Evolutionary conservation across 495 filamentous ascomycete species (phyloP).

Genomic region (Neurospora sp.): DNA sequence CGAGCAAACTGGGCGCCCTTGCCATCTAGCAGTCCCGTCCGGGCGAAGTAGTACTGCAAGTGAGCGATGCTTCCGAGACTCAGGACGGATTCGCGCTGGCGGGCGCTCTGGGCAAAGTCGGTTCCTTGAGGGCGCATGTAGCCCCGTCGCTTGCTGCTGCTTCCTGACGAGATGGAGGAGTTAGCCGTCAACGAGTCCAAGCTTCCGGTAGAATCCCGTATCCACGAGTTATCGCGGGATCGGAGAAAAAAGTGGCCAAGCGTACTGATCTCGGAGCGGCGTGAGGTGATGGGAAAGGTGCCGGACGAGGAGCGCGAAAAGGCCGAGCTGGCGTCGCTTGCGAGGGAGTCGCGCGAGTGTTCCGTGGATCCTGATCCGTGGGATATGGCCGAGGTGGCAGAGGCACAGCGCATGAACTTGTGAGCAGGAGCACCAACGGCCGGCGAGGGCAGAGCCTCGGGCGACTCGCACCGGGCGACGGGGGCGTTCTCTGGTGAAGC

Average conservation of each 20-base stretch:
- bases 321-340: constrained; percentile 33
- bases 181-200: constrained; percentile 18
- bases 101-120: constrained; percentile 82
- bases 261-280: constrained; percentile 26
- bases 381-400: constrained; percentile 61
- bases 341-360: constrained; percentile 38
- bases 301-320: constrained; percentile 44
- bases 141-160: constrained; percentile 58
- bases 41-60: constrained; percentile 94
- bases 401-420: constrained; percentile 63
- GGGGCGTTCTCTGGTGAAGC: constrained; percentile 24
- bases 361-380: constrained; percentile 41
- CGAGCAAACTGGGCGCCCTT: constrained; percentile 80
- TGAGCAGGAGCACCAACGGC: constrained; percentile 49
- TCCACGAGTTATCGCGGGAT: constrained; percentile 21
- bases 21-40: constrained; percentile 86
- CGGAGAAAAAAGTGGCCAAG: constrained; percentile 35
- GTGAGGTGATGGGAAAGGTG: constrained; percentile 23
- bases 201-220: constrained; percentile 31
- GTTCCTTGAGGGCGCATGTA: constrained; percentile 88
- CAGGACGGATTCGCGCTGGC: constrained; percentile 84
- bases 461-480: constrained; percentile 37
- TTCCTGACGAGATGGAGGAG: constrained; percentile 8
- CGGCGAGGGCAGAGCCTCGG: constrained; percentile 54
- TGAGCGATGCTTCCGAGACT: constrained; percentile 94